phyloP scores from a whole-genome alignment of 164 flowering plant genomes.

The Litsea cubeba region DNA sequence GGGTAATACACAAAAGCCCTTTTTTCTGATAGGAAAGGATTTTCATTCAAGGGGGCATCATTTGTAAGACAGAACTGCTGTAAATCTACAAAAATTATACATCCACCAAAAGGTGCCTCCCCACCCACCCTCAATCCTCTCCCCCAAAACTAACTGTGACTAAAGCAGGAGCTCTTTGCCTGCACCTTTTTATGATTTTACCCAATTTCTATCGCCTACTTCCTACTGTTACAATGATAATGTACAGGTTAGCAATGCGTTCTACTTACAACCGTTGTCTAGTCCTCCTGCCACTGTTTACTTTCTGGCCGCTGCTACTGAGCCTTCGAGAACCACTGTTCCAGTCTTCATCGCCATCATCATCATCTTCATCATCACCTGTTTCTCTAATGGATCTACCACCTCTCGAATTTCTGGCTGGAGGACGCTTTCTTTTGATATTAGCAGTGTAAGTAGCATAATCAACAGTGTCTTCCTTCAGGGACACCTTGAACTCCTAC shows the following conservation, averaged over 20 bases:
- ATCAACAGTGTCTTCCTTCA: slow-evolving; percentile 88
- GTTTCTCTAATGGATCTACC: slow-evolving; percentile 30
- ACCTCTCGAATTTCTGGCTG: slow-evolving; percentile 44
- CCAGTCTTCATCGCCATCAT: slow-evolving; percentile 39
- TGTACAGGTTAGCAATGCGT: slow-evolving; percentile 9
- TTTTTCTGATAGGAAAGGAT: not conserved
- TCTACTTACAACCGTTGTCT: slow-evolving; percentile 35
- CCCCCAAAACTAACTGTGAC: not conserved
- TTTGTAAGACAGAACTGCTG: not conserved
- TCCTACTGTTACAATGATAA: slow-evolving; percentile 2
- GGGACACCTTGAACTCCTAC: slow-evolving; percentile 77
- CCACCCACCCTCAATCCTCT: not conserved
- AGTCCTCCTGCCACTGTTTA: slow-evolving; percentile 28
- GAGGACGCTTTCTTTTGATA: slow-evolving; percentile 71
- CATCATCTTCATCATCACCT: slow-evolving; percentile 43
- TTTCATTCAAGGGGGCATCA: slow-evolving; percentile 1
- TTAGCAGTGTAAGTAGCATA: slow-evolving; percentile 69
- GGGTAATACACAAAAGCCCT: not conserved
- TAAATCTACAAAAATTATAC: slow-evolving; percentile 1
- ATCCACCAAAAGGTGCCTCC: not conserved
- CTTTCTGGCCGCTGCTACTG: slow-evolving; percentile 38
- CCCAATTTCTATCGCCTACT: slow-evolving; percentile 4
- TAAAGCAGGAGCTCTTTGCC: slow-evolving; percentile 4
- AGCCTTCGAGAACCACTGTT: slow-evolving; percentile 32
- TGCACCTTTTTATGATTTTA: not conserved